phyloP scores from a whole-genome alignment of 306 rosid genomes.

The Malus sylvestris region DNA sequence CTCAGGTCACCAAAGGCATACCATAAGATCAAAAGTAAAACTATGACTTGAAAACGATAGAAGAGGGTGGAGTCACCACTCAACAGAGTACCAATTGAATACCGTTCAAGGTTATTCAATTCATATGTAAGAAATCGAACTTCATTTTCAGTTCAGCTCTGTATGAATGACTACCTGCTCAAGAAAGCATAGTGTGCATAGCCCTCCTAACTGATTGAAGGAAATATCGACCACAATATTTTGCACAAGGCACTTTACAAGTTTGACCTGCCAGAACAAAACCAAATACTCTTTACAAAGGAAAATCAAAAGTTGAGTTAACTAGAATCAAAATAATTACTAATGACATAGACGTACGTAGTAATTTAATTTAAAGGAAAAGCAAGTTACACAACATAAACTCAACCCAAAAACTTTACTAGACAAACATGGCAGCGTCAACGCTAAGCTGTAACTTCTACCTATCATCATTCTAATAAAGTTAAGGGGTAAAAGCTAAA shows the following conservation, averaged over 20 bases:
- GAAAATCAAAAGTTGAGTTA: not conserved
- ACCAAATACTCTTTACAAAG: not conserved
- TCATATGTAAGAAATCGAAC: not conserved
- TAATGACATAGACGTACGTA: not conserved
- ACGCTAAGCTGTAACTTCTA: not conserved
- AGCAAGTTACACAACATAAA: not conserved
- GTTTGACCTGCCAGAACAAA: slow-evolving; percentile 74
- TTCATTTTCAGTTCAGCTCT: not conserved
- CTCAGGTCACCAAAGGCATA: not conserved
- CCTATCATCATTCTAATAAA: not conserved
- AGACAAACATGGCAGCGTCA: not conserved
- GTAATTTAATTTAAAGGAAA: not conserved
- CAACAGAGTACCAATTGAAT: not conserved
- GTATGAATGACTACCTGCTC: slow-evolving; percentile 59
- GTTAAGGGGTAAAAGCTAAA: slow-evolving; percentile 15
- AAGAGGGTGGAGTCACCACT: not conserved
- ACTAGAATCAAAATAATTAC: not conserved
- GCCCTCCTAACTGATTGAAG: slow-evolving; percentile 96
- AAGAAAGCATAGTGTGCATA: slow-evolving; percentile 84
- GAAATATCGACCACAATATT: slow-evolving; percentile 91
- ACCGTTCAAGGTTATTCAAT: not conserved
- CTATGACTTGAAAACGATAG: not conserved
- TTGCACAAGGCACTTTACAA: slow-evolving; percentile 85
- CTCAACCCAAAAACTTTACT: not conserved
- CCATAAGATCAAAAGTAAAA: not conserved